phyloP scores from a whole-genome alignment of 2,329 filamentous ascomycete species.

The Fusarium sp. region DNA sequence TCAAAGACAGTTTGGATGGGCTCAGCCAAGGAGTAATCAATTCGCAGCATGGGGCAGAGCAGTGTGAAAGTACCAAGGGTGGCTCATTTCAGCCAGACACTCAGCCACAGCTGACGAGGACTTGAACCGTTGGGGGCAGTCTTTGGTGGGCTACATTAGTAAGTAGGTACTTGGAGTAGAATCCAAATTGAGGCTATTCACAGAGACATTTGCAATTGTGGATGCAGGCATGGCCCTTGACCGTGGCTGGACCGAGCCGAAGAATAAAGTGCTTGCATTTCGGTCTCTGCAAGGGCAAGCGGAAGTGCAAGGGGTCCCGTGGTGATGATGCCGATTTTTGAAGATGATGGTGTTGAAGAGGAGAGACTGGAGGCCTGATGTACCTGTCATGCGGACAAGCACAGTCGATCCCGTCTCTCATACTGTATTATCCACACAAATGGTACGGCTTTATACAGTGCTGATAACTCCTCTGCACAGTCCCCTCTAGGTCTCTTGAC shows the following conservation, averaged over 20 bases:
- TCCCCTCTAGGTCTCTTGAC: conserved; percentile 36
- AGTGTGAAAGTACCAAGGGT: conserved; percentile 5
- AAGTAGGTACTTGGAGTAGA: not conserved
- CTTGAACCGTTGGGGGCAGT: not conserved
- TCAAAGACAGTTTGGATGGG: conserved; percentile 29
- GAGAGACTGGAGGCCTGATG: conserved; percentile 19
- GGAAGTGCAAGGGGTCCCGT: conserved; percentile 37
- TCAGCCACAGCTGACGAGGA: not conserved
- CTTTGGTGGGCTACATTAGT: not conserved
- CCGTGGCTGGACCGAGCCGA: conserved; percentile 14
- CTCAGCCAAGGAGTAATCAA: conserved; percentile 21
- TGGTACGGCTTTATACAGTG: not conserved
- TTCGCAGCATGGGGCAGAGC: conserved; percentile 32
- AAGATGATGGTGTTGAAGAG: conserved; percentile 23
- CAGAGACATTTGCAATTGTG: not conserved
- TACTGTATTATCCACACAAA: not conserved
- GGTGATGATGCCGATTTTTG: conserved; percentile 27
- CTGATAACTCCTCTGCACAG: no score
- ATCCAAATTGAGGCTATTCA: conserved; percentile 15
- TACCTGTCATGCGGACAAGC: conserved; percentile 16
- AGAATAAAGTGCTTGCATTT: conserved; percentile 22
- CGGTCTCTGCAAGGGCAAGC: conserved; percentile 8
- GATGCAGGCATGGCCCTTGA: not conserved
- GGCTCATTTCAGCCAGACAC: not conserved
- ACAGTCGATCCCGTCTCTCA: fast-evolving